phyloP scores from a whole-genome alignment of 768 basidiomycete genomes.

The Leccinum rimulosum region DNA sequence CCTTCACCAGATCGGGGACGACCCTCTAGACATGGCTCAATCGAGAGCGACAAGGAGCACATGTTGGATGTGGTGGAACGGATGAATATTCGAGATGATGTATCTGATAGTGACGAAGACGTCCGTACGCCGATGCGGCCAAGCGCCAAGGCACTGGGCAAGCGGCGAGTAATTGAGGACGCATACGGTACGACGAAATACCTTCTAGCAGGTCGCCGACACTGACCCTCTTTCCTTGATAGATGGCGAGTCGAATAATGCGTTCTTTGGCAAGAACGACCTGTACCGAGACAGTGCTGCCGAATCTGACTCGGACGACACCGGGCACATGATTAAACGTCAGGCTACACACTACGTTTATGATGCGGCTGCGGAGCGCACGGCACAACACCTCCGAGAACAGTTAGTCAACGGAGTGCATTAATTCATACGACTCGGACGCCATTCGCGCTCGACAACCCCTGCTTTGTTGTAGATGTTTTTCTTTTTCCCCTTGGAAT shows the following conservation, averaged over 20 bases:
- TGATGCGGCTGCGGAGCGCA: slow-evolving; percentile 86
- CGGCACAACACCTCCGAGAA: slow-evolving; percentile 54
- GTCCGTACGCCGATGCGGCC: slow-evolving; percentile 50
- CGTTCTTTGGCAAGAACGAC: slow-evolving; percentile 45
- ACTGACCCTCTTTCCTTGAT: background rate
- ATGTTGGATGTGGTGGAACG: slow-evolving; percentile 29
- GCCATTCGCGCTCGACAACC: background rate
- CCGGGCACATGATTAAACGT: slow-evolving; percentile 34
- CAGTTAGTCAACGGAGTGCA: slow-evolving; percentile 49
- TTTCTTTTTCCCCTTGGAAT: slow-evolving; percentile 3
- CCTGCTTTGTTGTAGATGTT: slow-evolving; percentile 13
- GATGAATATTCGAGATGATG: slow-evolving; percentile 26
- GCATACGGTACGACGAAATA: slow-evolving; percentile 37
- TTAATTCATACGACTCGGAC: slow-evolving; percentile 22
- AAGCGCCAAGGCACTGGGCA: slow-evolving; percentile 87
- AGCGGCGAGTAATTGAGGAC: slow-evolving; percentile 61
- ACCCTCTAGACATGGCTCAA: slow-evolving; percentile 21
- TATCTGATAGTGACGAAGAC: slow-evolving; percentile 30
- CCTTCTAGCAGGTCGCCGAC: background rate
- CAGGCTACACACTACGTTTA: slow-evolving; percentile 76
- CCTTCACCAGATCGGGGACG: slow-evolving; percentile 60
- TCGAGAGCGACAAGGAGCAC: slow-evolving; percentile 22
- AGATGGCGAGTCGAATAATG: slow-evolving; percentile 55
- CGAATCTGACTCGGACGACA: slow-evolving; percentile 54
- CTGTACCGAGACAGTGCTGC: slow-evolving; percentile 31